phyloP scores from a whole-genome alignment of 1,284 basidiomycete species.

The Malassezia globosa region DNA sequence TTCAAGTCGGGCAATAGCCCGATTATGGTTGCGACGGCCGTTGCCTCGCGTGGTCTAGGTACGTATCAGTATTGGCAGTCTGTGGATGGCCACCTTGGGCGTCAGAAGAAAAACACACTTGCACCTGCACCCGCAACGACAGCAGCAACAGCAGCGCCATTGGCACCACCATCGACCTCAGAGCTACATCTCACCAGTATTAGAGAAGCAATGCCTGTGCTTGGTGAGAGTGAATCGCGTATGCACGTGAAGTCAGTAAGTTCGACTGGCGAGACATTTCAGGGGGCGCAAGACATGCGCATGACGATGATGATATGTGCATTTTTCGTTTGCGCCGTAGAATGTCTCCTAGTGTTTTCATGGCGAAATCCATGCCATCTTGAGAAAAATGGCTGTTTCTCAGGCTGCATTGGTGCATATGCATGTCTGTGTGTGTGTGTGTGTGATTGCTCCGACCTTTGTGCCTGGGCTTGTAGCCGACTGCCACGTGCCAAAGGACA shows the following conservation, averaged over 20 bases:
- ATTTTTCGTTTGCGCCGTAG: no score
- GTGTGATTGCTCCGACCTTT: not conserved
- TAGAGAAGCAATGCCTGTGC: no score
- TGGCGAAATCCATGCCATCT: not conserved
- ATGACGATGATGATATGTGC: no score
- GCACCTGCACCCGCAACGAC: no score
- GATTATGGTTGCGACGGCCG: conserved; percentile 72
- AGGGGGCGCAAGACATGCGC: no score
- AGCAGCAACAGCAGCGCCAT: no score
- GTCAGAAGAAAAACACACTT: not conserved
- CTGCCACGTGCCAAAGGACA: not conserved
- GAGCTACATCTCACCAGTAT: no score
- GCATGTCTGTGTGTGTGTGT: not conserved
- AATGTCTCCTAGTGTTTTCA: not conserved
- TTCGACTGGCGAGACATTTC: no score
- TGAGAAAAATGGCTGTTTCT: not conserved
- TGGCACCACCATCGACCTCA: no score
- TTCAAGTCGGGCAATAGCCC: conserved; percentile 96
- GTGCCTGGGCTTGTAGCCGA: not conserved
- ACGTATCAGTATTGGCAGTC: conserved; percentile 53
- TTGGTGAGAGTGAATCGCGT: no score
- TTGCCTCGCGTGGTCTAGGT: conserved; percentile 99
- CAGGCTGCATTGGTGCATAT: not conserved
- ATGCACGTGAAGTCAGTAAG: no score
- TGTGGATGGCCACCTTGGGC: not conserved